phyloP scores from a whole-genome alignment of 2,329 filamentous ascomycete genomes.

The Fusarium azukiicola region DNA sequence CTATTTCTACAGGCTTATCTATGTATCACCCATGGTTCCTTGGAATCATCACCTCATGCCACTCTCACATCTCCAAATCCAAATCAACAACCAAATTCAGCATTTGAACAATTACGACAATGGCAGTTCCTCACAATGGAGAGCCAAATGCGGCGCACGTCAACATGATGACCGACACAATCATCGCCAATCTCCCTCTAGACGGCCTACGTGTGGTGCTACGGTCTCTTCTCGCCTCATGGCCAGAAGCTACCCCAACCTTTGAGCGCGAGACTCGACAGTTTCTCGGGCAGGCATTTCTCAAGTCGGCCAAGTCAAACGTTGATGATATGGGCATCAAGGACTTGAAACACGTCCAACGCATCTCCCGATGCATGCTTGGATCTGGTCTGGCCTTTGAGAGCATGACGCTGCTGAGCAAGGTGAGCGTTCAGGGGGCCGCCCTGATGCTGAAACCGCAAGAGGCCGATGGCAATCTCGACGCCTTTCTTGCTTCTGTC shows the following conservation, averaged over 20 bases:
- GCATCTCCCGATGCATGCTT: conserved; percentile 52
- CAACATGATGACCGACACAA: conserved; percentile 70
- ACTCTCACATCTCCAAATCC: not conserved
- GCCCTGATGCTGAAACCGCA: not conserved
- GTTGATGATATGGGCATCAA: conserved; percentile 40
- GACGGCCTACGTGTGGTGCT: conserved; percentile 65
- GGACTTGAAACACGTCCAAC: conserved; percentile 39
- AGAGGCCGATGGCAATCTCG: not conserved
- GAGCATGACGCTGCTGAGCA: conserved; percentile 41
- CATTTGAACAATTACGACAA: not conserved
- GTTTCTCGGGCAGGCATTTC: conserved; percentile 13
- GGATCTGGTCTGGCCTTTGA: conserved; percentile 50
- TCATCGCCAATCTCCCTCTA: conserved; percentile 65
- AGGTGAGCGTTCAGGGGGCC: conserved; percentile 33
- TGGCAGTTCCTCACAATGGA: conserved; percentile 10
- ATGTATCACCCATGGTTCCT: too few relatives aligned
- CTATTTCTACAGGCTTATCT: too few relatives aligned
- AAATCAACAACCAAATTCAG: too few relatives aligned
- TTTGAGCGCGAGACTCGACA: conserved; percentile 30
- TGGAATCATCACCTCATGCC: not conserved
- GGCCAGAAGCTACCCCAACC: conserved; percentile 24
- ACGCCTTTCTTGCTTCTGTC: conserved; percentile 23
- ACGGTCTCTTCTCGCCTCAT: conserved; percentile 26
- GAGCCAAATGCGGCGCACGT: conserved; percentile 62
- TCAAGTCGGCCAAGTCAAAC: not conserved